phyloP scores from a whole-genome alignment of 129 eudicot genomes.

The Erigeron canadensis region DNA sequence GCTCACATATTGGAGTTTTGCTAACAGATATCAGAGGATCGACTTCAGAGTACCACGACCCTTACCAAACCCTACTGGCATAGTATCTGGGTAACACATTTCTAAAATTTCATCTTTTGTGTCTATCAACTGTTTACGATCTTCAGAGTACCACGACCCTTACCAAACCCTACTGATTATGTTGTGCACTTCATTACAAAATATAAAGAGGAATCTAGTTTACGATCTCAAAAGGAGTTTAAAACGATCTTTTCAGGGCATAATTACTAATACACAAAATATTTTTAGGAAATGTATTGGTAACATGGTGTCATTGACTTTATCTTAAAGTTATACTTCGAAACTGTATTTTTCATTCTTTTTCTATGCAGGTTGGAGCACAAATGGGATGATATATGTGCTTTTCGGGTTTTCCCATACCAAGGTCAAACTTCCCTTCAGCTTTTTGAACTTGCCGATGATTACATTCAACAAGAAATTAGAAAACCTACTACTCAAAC shows the following conservation, averaged over 20 bases:
- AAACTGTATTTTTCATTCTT: background rate
- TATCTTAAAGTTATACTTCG: background rate
- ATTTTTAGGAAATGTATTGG: background rate
- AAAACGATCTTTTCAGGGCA: background rate
- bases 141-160: too few species aligned
- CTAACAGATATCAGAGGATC: conserved; percentile 68
- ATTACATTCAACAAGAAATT: conserved; percentile 83
- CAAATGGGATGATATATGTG: conserved; percentile 78
- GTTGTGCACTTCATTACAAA: background rate
- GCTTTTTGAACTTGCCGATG: conserved; percentile 77
- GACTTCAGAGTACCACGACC: conserved; percentile 81
- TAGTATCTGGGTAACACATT: conserved; percentile 47
- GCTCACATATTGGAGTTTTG: conserved; percentile 15
- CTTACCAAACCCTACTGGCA: conserved; percentile 50
- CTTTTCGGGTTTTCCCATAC: conserved; percentile 69
- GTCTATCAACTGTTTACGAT: background rate
- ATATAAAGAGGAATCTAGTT: background rate
- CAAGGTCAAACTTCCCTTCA: conserved; percentile 68
- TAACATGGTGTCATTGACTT: background rate
- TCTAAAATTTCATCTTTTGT: background rate
- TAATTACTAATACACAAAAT: background rate
- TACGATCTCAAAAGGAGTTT: background rate
- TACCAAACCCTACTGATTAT: too few species aligned
- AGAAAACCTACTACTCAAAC: conserved; percentile 51
- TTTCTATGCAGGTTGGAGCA: conserved; percentile 44